Percentiles rank a stretch among this genome's conserved stretches.
These are phyloP conservation scores for Macaranga tanarius DNA, from an alignment of 441 rosid species.

Conservation along the genomic window DNA sequence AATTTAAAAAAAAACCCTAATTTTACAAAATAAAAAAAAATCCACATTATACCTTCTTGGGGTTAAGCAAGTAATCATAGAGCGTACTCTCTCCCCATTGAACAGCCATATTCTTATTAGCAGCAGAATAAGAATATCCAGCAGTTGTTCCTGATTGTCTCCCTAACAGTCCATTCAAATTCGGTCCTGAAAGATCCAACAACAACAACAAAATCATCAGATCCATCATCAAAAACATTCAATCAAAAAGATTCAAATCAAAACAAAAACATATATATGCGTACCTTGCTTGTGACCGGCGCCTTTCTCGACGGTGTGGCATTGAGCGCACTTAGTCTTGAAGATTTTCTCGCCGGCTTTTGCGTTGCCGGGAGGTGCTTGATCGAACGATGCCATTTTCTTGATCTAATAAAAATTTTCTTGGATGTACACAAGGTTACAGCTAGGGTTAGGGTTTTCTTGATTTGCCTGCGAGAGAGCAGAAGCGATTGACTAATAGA, in stretches of 20 bases:
- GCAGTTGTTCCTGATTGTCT: constrained; percentile 77
- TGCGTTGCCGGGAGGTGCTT: constrained; percentile 68
- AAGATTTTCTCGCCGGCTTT: constrained; percentile 77
- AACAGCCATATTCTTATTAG: constrained; percentile 59
- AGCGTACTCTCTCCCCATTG: constrained; percentile 49
- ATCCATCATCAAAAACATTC: not conserved
- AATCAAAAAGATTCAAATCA: not conserved
- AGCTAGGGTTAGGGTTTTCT: constrained; percentile 2
- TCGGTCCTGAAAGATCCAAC: constrained; percentile 53
- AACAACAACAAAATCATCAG: not conserved
- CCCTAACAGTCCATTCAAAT: constrained; percentile 79
- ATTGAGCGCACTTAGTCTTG: constrained; percentile 83
- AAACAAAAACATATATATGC: not conserved
- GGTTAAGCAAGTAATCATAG: constrained; percentile 58
- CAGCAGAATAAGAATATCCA: constrained; percentile 57
- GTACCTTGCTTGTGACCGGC: constrained; percentile 92
- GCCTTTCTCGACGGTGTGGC: constrained; percentile 84
- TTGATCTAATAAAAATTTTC: no score
- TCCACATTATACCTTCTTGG: constrained; percentile 44
- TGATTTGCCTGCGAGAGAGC: not conserved
- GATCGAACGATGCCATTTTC: constrained; percentile 62
- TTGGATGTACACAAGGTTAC: no score
- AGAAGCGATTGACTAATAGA: not conserved
- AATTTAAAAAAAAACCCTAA: not conserved
- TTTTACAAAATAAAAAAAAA: not conserved